Percentiles rank a stretch among this genome's conserved stretches.
These are phyloP conservation scores for Ocimum tenuiflorum DNA, from an alignment of 257 asterid genomes.

Conservation along the genomic window DNA sequence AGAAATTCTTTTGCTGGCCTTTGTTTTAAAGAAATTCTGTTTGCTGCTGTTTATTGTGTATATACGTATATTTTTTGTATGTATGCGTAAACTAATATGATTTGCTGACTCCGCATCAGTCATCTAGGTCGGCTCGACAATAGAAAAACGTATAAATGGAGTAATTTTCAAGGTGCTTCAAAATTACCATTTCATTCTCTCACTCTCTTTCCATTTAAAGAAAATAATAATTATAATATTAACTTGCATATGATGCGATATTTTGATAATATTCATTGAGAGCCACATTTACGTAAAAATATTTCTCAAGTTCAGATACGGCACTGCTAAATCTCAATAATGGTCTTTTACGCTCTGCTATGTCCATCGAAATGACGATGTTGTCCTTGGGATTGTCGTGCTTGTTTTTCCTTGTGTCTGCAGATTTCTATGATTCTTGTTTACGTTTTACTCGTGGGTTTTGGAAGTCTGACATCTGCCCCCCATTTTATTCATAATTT, in stretches of 20 bases:
- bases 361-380: conserved; percentile 24
- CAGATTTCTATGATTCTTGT: background rate
- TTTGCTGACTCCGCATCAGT: conserved; percentile 31
- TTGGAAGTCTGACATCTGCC: conserved; percentile 9
- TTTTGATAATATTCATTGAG: no score
- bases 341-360: background rate
- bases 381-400: conserved; percentile 31
- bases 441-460: conserved; percentile 23
- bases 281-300: no score
- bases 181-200: conserved; percentile 7
- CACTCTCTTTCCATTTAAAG: background rate
- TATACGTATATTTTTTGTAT: background rate
- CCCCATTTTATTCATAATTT: background rate
- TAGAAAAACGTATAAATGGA: background rate
- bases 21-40: conserved; percentile 20
- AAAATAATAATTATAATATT: background rate
- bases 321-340: no score
- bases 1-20: conserved; percentile 14
- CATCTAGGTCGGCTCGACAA: conserved; percentile 8
- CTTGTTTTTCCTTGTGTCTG: conserved; percentile 2
- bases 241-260: no score
- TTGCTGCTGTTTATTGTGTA: conserved; percentile 10
- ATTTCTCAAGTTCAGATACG: no score
- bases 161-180: conserved; percentile 7
- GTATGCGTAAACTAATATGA: conserved; percentile 16